These are phyloP conservation scores for Dentipellis sp. DNA, from an alignment of 768 basidiomycete genomes.

Conservation along the genomic window DNA sequence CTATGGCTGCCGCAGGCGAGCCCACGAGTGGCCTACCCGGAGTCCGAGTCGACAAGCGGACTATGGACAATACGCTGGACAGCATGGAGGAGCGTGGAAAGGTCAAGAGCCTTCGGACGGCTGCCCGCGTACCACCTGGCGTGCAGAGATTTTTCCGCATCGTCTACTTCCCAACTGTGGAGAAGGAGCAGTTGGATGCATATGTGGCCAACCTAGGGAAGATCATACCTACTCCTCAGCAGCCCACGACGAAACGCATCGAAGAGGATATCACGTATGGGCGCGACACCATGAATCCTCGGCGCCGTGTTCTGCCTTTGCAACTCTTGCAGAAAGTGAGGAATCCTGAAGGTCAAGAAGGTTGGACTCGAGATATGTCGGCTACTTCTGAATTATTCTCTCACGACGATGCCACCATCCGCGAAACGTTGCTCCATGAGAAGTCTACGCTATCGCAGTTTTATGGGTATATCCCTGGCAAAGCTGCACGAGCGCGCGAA, in stretches of 20 bases:
- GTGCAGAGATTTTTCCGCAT: slow-evolving; percentile 49
- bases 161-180: slow-evolving; percentile 52
- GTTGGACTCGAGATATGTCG: slow-evolving; percentile 35
- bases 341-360: slow-evolving; percentile 27
- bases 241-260: background rate
- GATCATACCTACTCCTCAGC: background rate
- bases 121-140: slow-evolving; percentile 50
- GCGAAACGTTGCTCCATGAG: slow-evolving; percentile 59
- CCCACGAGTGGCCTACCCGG: slow-evolving; percentile 62
- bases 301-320: slow-evolving; percentile 13
- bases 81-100: slow-evolving; percentile 56
- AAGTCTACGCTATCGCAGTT: slow-evolving; percentile 59
- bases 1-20: slow-evolving; percentile 49
- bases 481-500: slow-evolving; percentile 51
- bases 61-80: slow-evolving; percentile 49
- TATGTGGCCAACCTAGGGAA: slow-evolving; percentile 48
- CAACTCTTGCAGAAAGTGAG: slow-evolving; percentile 40
- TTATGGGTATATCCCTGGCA: slow-evolving; percentile 68
- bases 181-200: slow-evolving; percentile 40
- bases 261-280: background rate
- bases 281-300: background rate
- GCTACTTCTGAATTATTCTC: slow-evolving; percentile 45
- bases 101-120: slow-evolving; percentile 63
- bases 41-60: slow-evolving; percentile 66
- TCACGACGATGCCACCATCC: slow-evolving; percentile 43